phyloP scores from a whole-genome alignment of 495 filamentous ascomycete genomes.

The Talaromyces wortmannii region DNA sequence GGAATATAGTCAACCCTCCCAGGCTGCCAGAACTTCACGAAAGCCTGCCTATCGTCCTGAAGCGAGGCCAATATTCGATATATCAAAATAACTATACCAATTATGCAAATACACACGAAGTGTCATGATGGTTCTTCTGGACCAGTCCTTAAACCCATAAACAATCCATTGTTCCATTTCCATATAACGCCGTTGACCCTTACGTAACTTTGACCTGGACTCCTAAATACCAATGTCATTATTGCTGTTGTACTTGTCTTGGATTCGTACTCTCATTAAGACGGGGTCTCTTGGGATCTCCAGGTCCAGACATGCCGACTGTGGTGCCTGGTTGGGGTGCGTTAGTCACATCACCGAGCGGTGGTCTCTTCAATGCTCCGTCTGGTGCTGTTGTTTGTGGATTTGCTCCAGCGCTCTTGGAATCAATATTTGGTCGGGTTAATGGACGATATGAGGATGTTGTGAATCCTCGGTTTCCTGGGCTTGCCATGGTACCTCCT shows the following conservation, averaged over 20 bases:
- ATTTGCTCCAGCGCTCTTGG: constrained; percentile 13
- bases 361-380: constrained; percentile 29
- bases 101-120: neutral
- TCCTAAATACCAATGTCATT: neutral
- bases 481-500: constrained; percentile 21
- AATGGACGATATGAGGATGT: constrained; percentile 37
- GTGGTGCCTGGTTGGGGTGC: constrained; percentile 14
- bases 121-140: no score
- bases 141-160: neutral
- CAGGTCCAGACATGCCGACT: constrained; percentile 12
- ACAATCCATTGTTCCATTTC: neutral
- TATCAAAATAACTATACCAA: neutral
- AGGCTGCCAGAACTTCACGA: no score
- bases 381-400: neutral
- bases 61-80: neutral
- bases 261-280: constrained; percentile 10
- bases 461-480: constrained; percentile 28
- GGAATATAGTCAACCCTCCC: no score
- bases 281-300: constrained; percentile 30
- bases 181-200: neutral
- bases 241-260: constrained; percentile 9
- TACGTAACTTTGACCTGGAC: neutral
- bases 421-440: constrained; percentile 31
- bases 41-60: no score
- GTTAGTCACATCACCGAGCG: constrained; percentile 46